Evolutionary conservation across 805 yeast genomes (phyloP), one percentile per base, ranked within the genome.

Genomic region (Candida multigemmis): DNA sequence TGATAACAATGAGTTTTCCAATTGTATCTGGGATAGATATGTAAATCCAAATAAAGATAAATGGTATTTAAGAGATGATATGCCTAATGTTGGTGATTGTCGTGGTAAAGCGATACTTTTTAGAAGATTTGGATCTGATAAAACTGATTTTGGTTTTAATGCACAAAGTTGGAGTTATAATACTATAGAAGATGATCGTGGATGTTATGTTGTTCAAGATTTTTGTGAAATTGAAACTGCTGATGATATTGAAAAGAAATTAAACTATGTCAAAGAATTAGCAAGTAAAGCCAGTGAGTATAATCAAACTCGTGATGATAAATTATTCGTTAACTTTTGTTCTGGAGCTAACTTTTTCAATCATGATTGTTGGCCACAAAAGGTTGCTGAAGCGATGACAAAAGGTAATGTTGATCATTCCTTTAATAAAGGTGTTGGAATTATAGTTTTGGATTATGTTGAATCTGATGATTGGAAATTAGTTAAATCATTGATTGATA

Each of bases 311-410:
- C 47, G 58, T 30, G 50, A 51, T 31, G 67, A 65, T 34, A 79
- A 77, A 49, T 54, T 81, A 37, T 80, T 70, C 41, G 53, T 81
- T 35, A 81, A 81, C 55, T 81, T 77, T 49, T 74, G 84, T 32
- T 68, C 85, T 1, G 89, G 79, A 11, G 65, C 86, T 23, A 77
- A 77, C 51, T 77, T 79, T 47, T 77, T 76, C 50, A 72, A 77
- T 50, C 73, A 63, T 27, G 64, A 59, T 24, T 79, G 84, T 50
- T 81, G 91, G 91, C 91, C 91, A 1, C 63, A 68, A 32, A 61
- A 68, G 38, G 71, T 80, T 34, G 72, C 85, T 12, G 55, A 63
- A 30, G 74, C 72, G 30, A 55, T 73, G 51, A 40, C 42, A 11
- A 42, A 50, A 19, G 57, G 61, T 25, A 56, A 62, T 11, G 48